Evolutionary conservation across 2,329 filamentous ascomycete species (phyloP), one percentile per base, ranked within the genome.

Genomic region (Myriosclerotinia curreyana): DNA sequence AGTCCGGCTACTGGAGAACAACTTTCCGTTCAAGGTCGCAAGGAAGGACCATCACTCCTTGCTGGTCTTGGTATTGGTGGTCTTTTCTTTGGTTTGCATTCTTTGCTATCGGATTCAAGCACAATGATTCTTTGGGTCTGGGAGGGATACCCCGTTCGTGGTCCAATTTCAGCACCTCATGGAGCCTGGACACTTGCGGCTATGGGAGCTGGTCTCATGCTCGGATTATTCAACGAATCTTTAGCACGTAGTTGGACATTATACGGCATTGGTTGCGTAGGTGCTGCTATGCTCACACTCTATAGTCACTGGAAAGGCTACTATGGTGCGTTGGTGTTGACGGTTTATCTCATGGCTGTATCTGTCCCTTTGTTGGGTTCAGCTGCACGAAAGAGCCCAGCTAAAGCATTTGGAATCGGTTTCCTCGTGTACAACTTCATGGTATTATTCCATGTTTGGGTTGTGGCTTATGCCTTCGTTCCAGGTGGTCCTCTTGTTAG

Each of bases 121-220:
- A 99, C 95, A 62, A 98, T 99, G 92, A 97, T 98, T 65, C 83
- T 93, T 20, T 99, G 95, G 95, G 92, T 92, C 3, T 99, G 95
- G 95, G 92, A 97, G 71, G 95, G 95, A 8, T 99, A 90, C 72
- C 95, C 95, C 17, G 85, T 98, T 49, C 86, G 90, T 58, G 95
- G 95, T 8, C 95, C 95, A 2, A 85, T 95, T 58, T 86, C 92
- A 66, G 92, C 88, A 55, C 92, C 92, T n/a, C 92, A 98, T 72
- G 95, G 93, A 62, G 92, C 91, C 71, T 85, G 89, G 75, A 97
- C 92, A 1, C 85, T 97, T 60, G 83, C 90, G 62, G 88, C 88
- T 65, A 99, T 99, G 95, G 91, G 90, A 36, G 79, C 82, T 49
- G 95, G 95, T 62, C 80, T 96, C 25, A 75, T 92, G 17, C 79